A percentile compares a stretch with the other conserved stretches of the same genome.
phyloP scores from a whole-genome alignment of 2,329 filamentous ascomycete species.

The Penicillium thymicola region DNA sequence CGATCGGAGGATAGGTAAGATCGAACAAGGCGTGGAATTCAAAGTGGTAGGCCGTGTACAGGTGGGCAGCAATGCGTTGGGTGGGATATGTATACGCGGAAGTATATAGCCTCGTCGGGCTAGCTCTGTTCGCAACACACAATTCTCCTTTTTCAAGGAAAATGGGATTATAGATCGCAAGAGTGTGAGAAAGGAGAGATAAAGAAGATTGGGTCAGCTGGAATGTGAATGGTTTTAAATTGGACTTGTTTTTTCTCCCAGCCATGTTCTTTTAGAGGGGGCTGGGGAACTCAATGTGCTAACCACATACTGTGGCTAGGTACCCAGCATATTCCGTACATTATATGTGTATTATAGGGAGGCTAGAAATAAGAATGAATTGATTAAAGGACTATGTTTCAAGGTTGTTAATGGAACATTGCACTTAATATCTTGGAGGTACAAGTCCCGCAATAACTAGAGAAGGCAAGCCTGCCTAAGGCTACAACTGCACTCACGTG shows the following conservation, averaged over 20 bases:
- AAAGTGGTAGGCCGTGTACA: not conserved
- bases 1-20: not conserved
- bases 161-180: not conserved
- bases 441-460: not conserved
- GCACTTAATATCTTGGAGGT: not conserved
- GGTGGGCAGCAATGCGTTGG: conserved; percentile 3
- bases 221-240: conserved; percentile 16
- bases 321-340: not conserved
- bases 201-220: not conserved
- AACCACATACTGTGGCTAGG: not conserved
- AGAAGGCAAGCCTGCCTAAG: not conserved
- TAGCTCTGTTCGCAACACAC: not conserved
- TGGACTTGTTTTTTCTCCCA: conserved; percentile 13
- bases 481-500: not conserved
- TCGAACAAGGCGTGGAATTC: not conserved
- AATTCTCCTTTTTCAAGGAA: not conserved
- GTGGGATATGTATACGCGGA: conserved; percentile 5
- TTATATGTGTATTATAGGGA: not conserved
- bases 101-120: conserved; percentile 4
- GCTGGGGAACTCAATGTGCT: conserved; percentile 15
- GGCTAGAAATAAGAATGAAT: not conserved
- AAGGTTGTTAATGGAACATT: not conserved
- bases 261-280: conserved; percentile 23
- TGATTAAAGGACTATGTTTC: not conserved
- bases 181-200: conserved; percentile 3